Percentiles rank a stretch among this genome's conserved stretches.
These are phyloP conservation scores for Daldinia caldariorum DNA, from an alignment of 495 filamentous ascomycete species.

Conservation along the genomic window DNA sequence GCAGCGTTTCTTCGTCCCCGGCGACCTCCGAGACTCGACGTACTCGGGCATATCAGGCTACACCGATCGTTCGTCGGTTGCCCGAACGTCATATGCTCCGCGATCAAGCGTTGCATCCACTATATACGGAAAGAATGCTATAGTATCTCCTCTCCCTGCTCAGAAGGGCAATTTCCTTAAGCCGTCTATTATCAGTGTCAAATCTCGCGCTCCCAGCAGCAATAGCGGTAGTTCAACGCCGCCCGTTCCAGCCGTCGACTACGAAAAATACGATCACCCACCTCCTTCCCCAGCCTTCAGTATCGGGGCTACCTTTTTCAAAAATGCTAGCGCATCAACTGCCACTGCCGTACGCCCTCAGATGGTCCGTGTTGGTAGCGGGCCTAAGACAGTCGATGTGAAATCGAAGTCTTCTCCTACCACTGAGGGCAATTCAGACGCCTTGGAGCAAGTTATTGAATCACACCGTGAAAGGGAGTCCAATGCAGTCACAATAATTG, in stretches of 20 bases:
- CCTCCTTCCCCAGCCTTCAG: slow-evolving; percentile 66
- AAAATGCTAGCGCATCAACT: slow-evolving; percentile 63
- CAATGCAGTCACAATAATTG: slow-evolving; percentile 58
- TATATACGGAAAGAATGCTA: slow-evolving; percentile 85
- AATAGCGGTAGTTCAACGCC: slow-evolving; percentile 61
- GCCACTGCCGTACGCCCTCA: slow-evolving; percentile 64
- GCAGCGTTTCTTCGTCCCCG: slow-evolving; percentile 93
- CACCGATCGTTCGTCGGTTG: slow-evolving; percentile 73
- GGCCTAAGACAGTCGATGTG: slow-evolving; percentile 55
- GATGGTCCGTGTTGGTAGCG: slow-evolving; percentile 63
- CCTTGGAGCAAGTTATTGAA: slow-evolving; percentile 30
- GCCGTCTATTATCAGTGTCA: slow-evolving; percentile 90
- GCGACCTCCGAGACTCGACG: slow-evolving; percentile 89
- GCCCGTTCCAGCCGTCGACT: slow-evolving; percentile 65
- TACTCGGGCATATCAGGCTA: slow-evolving; percentile 71
- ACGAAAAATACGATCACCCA: slow-evolving; percentile 57
- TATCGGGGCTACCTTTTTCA: slow-evolving; percentile 72
- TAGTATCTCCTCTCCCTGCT: slow-evolving; percentile 81
- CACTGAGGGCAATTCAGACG: background rate
- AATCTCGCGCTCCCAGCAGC: slow-evolving; percentile 62
- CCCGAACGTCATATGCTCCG: slow-evolving; percentile 71
- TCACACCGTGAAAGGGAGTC: slow-evolving; percentile 42
- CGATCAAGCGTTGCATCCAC: slow-evolving; percentile 90
- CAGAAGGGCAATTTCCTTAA: slow-evolving; percentile 85
- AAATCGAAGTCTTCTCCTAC: slow-evolving; percentile 47